These are phyloP conservation scores for Conringia planisiliqua DNA, from an alignment of 345 rosid species.

Conservation along the genomic window DNA sequence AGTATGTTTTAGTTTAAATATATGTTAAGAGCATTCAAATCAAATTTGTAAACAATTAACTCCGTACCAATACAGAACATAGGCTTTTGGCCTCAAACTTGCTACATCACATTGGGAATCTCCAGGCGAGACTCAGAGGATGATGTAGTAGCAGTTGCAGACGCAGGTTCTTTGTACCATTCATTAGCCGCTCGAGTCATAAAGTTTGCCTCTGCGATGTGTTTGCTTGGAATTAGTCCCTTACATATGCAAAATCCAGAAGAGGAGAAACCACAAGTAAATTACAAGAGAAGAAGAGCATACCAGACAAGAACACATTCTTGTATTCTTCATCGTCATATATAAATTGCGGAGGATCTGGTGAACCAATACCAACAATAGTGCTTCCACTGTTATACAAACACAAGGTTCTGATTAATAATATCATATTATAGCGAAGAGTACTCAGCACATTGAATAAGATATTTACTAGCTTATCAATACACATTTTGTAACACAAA, in stretches of 20 bases:
- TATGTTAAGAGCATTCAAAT: slow-evolving; percentile 4
- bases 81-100: no score
- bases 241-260: background rate
- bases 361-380: slow-evolving; percentile 89
- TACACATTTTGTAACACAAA: background rate
- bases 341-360: slow-evolving; percentile 86
- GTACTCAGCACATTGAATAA: background rate
- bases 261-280: background rate
- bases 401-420: background rate
- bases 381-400: slow-evolving; percentile 77
- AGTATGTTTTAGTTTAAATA: background rate
- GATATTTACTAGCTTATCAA: background rate
- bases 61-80: background rate
- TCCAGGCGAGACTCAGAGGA: slow-evolving; percentile 31
- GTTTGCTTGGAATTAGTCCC: background rate
- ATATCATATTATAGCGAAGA: background rate
- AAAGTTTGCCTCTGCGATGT: slow-evolving; percentile 76
- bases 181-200: slow-evolving; percentile 66
- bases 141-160: slow-evolving; percentile 34
- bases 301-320: slow-evolving; percentile 86
- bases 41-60: background rate
- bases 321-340: slow-evolving; percentile 75
- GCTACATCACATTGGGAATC: slow-evolving; percentile 26
- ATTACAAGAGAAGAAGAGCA: slow-evolving; percentile 1
- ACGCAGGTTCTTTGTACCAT: slow-evolving; percentile 79